Base-by-base conservation (phyloP, 2,329 filamentous ascomycete genomes). In the Pleomassaria siparia region DNA sequence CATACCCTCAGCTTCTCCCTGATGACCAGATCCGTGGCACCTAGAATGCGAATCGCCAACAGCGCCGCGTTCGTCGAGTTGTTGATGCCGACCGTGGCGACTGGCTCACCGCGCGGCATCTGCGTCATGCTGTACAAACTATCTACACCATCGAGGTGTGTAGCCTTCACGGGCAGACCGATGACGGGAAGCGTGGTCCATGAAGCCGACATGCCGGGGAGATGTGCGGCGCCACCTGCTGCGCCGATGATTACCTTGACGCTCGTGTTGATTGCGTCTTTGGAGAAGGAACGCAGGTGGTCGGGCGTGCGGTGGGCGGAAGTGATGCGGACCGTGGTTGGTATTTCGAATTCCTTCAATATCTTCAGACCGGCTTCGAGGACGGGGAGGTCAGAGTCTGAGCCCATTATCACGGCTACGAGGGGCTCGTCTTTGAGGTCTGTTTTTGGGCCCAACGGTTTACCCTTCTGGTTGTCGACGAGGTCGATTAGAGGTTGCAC, bases 401-500 rank as follows among this genome's bases (percentile, higher is more conserved):
- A 92, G 29, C 89, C 89, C 88, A 92, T 92, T 22, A 89, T 90
- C 2, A 94, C 82, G 11, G 87, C 82, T 1, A 94, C 85, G 0
- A 89, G 70, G 0, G 86, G 85, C 46, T 70, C 58, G 21, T 53
- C 43, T 18, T 51, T 53, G 40, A 47, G 49, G 13, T 41, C 41
- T 7, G 47, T 41, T 8, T 49, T 55, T 2, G 63, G 51, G 2
- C 54, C 51, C 8, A 63, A 37, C 56, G 47, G 65, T 26, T 71
- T 70, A 29, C 66, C 69, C 30, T 68, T 79, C 56, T 88, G 82
- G 11, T 69, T 63, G 58, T 88, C 81, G 20, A 83, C 81, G 43
- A 81, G 73, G 36, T 85, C 74, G 49, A 95, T 82, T 18, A 96
- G 79, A 2, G 84, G 84, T 43, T 87, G 82, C 29, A 87, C 82